Percentiles rank a stretch among this genome's conserved stretches.
Conservation (phyloP, 257 asterid genomes). For the Striga asiatica region DNA sequence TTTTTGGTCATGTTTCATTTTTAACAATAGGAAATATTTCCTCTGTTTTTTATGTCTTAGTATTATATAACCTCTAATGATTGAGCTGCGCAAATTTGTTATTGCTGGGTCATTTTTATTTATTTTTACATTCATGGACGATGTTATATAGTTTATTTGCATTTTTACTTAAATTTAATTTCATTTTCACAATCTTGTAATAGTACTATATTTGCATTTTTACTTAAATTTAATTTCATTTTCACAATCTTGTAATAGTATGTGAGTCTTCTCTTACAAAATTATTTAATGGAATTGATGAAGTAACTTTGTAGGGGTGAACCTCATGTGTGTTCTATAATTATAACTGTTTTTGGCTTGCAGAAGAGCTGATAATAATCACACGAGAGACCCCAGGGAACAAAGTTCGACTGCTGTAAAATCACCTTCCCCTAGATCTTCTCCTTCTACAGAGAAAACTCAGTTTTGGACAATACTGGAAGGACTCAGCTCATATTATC, state of each 20-base stretch:
- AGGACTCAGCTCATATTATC: slow-evolving; percentile 78
- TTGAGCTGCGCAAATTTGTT: not conserved
- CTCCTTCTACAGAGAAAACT: slow-evolving; percentile 38
- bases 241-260: not conserved
- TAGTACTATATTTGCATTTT: not conserved
- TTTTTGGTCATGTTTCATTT: slow-evolving; percentile 11
- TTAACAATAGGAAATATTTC: not conserved
- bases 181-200: not conserved
- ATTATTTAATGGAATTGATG: slow-evolving; percentile 7
- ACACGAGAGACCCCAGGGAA: slow-evolving; percentile 26
- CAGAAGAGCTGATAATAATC: slow-evolving; percentile 49
- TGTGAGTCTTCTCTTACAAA: not conserved
- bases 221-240: slow-evolving; percentile 1
- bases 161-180: not conserved
- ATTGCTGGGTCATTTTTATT: not conserved
- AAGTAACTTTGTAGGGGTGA: slow-evolving; percentile 4
- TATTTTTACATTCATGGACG: not conserved
- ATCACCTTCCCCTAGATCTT: slow-evolving; percentile 42
- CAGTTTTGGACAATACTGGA: slow-evolving; percentile 78
- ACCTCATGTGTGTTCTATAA: slow-evolving; percentile 8
- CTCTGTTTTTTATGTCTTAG: not conserved
- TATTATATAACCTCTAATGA: not conserved
- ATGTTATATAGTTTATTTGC: not conserved
- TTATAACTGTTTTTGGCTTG: slow-evolving; percentile 23
- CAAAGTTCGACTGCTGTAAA: slow-evolving; percentile 29